phyloP scores from a whole-genome alignment of 331 rosid genomes.

The Quercus phellos region DNA sequence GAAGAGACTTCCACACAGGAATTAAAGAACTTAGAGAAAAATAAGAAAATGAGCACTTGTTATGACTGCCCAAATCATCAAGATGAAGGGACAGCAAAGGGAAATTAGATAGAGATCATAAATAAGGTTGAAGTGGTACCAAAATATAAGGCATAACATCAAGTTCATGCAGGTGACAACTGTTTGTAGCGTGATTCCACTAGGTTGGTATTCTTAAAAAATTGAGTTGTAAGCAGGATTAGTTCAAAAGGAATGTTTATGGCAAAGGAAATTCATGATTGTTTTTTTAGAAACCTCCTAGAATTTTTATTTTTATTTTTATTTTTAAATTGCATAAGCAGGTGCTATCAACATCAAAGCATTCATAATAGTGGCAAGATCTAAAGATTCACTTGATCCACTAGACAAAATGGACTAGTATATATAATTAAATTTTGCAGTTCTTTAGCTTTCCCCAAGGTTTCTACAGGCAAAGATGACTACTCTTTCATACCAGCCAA shows the following conservation, averaged over 20 bases:
- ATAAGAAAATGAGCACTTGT: neutral
- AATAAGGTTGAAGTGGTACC: neutral
- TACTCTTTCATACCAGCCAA: neutral
- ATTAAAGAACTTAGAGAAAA: neutral
- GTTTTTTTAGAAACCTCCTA: too few relatives aligned
- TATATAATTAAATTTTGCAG: neutral
- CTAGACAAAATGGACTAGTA: slow-evolving; percentile 1
- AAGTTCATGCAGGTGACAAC: neutral
- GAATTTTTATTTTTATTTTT: too few relatives aligned
- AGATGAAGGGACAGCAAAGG: neutral
- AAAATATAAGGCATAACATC: neutral
- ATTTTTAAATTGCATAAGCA: neutral
- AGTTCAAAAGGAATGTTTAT: neutral
- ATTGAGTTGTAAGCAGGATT: neutral
- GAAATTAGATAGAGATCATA: neutral
- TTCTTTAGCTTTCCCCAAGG: neutral
- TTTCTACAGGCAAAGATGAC: neutral
- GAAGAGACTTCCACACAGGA: neutral
- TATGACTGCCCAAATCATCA: neutral
- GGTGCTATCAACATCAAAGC: neutral
- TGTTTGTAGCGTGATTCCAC: neutral
- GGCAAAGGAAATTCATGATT: neutral
- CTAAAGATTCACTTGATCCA: neutral
- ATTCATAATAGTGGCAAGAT: neutral
- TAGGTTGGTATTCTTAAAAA: neutral